Evolutionary conservation across 176 grass and related monocot genomes (phyloP).

Genomic region (Chloris gayana): DNA sequence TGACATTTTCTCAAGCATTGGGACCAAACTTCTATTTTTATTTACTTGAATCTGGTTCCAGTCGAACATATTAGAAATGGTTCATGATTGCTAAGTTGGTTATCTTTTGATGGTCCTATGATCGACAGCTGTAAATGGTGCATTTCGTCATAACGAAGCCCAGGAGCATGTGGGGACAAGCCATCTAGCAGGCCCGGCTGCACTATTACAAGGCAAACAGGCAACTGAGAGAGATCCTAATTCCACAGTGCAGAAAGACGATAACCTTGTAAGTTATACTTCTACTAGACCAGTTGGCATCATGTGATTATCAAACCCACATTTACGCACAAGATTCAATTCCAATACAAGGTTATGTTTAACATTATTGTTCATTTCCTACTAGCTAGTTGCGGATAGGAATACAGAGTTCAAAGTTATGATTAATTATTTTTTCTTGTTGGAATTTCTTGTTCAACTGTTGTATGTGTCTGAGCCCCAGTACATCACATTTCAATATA

Average conservation of each 20-base stretch:
- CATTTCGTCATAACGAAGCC: constrained; percentile 42
- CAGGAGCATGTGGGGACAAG: constrained; percentile 51
- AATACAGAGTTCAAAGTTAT: neutral
- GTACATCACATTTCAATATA: neutral
- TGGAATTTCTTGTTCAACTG: constrained; percentile 6
- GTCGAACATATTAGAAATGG: constrained; percentile 18
- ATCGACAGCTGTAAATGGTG: constrained; percentile 51
- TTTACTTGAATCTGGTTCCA: constrained; percentile 2
- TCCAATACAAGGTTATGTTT: neutral
- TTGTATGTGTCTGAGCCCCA: neutral
- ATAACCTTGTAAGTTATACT: constrained; percentile 55
- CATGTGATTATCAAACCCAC: neutral
- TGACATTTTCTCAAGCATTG: constrained; percentile 3
- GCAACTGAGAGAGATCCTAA: constrained; percentile 37
- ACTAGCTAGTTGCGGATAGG: neutral
- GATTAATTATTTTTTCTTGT: neutral
- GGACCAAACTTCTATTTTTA: neutral
- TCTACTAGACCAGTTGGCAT: constrained; percentile 15
- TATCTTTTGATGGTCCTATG: constrained; percentile 5
- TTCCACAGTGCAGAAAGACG: constrained; percentile 29
- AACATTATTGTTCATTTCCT: neutral
- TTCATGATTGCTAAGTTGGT: constrained; percentile 17
- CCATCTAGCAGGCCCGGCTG: constrained; percentile 44
- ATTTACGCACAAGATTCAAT: neutral
- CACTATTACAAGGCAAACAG: constrained; percentile 61